Evolutionary conservation across 2,329 filamentous ascomycete genomes (phyloP), one percentile per base, ranked within the genome.

Genomic region (Remersonia thermophila): DNA sequence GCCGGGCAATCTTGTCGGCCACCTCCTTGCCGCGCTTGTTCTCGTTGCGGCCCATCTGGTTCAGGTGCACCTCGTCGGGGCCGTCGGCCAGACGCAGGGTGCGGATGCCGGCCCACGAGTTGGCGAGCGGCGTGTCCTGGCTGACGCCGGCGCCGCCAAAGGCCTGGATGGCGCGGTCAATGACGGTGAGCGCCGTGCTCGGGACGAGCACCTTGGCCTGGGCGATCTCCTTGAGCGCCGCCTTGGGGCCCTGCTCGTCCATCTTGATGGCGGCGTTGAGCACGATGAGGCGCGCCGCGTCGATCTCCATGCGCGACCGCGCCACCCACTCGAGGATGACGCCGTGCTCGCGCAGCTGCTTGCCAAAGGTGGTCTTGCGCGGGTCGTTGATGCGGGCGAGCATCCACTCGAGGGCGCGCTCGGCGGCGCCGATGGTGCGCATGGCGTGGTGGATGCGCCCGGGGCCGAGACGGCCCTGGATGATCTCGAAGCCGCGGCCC

Each of bases 361-460:
- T 83, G 55, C 86, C 86, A 55, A 98, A 98, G 0, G 91, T 81
- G 52, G 80, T 86, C 71, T 95, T 95, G 51, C 65, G 69, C 34
- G 83, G 77, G 62, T 98, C 89, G 63, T 96, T 96, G 63, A 94
- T 80, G 44, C 91, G 81, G 51, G 86, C 83, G 40, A 98, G 73
- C 74, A 96, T 82, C 81, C 83, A 94, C 54, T 96, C 89, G 16
- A 98, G 73, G 1, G 87, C 91, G 47, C 79, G 76, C 62, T 98
- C 91, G 13, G 91, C 80, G 67, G 85, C 81, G 36, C 91, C 91
- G 55, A 98, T 91, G 42, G 77, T 80, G 46, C 91, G 79, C 91
- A 98, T 98, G 41, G 86, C 85, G 64, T 98, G 91, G 65, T 98
- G 91, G 56, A 98, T 96, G 40, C 91, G 83, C 25, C 91, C 91